phyloP scores from a whole-genome alignment of 2,329 filamentous ascomycete genomes.

The Laburnicola sp. region DNA sequence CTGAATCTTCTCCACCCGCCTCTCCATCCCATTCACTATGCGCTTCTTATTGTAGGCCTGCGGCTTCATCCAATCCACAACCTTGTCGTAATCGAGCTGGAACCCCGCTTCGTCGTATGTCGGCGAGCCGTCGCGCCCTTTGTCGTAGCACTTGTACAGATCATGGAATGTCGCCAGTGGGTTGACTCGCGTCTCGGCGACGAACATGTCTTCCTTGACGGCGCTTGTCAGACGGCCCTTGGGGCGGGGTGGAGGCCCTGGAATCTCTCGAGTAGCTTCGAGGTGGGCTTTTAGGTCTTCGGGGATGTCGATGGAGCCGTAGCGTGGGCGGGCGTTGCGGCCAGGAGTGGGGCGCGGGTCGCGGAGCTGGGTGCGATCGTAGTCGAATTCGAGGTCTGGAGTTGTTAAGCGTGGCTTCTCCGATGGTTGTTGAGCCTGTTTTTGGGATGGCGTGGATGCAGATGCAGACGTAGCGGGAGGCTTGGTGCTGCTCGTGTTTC shows the following conservation, averaged over 20 bases:
- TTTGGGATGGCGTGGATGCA: background rate
- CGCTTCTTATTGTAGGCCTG: background rate
- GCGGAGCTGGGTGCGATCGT: constrained; percentile 10
- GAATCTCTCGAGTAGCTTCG: constrained; percentile 2
- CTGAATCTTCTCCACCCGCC: background rate
- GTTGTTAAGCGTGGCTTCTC: constrained; percentile 10
- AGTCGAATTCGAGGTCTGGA: constrained; percentile 14
- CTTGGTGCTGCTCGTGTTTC: background rate
- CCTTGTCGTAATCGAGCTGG: constrained; percentile 17
- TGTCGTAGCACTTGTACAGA: constrained; percentile 10
- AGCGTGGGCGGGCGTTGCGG: constrained; percentile 5
- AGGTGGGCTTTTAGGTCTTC: constrained; percentile 1
- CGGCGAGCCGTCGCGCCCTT: constrained; percentile 13
- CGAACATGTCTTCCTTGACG: background rate
- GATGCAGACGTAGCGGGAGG: no score
- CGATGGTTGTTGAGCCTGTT: background rate
- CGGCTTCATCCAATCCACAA: constrained; percentile 11
- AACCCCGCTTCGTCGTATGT: constrained; percentile 17
- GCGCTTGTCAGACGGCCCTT: background rate
- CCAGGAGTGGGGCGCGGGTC: constrained; percentile 6
- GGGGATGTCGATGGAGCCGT: background rate
- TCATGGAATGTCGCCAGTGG: constrained; percentile 8
- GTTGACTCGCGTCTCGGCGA: background rate
- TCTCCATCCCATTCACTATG: background rate
- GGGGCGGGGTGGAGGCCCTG: background rate